Conservation (phyloP, 257 asterid species). For the Solanum acaule region DNA sequence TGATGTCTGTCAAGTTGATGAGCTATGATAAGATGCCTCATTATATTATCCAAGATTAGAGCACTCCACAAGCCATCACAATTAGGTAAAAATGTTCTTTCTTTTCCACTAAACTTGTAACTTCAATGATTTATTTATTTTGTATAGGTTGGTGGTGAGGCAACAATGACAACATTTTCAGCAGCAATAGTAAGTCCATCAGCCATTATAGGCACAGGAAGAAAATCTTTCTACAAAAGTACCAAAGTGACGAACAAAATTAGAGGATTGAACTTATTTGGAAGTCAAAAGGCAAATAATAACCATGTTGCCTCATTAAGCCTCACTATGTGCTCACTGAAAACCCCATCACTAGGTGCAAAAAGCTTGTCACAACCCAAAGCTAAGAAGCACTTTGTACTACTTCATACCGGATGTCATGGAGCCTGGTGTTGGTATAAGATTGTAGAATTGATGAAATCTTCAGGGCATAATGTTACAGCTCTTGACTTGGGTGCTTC, state of each 20-base stretch:
- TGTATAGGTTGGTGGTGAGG: slow-evolving; percentile 16
- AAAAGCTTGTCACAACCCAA: background rate
- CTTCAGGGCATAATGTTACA: slow-evolving; percentile 19
- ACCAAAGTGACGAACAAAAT: slow-evolving; percentile 14
- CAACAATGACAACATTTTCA: slow-evolving; percentile 30
- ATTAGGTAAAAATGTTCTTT: background rate
- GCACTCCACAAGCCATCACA: background rate
- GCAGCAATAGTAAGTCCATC: slow-evolving; percentile 22
- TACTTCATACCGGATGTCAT: slow-evolving; percentile 22
- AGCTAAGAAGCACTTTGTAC: slow-evolving; percentile 15
- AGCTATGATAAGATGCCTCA: background rate
- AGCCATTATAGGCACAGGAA: slow-evolving; percentile 21
- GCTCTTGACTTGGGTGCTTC: slow-evolving; percentile 22
- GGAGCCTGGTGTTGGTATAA: slow-evolving; percentile 40
- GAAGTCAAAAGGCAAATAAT: slow-evolving; percentile 69
- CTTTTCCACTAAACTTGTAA: background rate
- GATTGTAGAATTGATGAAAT: slow-evolving; percentile 2
- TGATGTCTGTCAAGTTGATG: no score
- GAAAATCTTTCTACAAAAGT: slow-evolving; percentile 16
- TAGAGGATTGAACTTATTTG: slow-evolving; percentile 59
- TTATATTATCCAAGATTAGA: background rate
- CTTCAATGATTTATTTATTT: background rate
- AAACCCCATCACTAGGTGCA: slow-evolving; percentile 14
- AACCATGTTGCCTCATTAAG: slow-evolving; percentile 47
- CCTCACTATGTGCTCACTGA: slow-evolving; percentile 32